Evolutionary conservation across 2,329 filamentous ascomycete genomes (phyloP).

Genomic region (Talaromyces sp.): DNA sequence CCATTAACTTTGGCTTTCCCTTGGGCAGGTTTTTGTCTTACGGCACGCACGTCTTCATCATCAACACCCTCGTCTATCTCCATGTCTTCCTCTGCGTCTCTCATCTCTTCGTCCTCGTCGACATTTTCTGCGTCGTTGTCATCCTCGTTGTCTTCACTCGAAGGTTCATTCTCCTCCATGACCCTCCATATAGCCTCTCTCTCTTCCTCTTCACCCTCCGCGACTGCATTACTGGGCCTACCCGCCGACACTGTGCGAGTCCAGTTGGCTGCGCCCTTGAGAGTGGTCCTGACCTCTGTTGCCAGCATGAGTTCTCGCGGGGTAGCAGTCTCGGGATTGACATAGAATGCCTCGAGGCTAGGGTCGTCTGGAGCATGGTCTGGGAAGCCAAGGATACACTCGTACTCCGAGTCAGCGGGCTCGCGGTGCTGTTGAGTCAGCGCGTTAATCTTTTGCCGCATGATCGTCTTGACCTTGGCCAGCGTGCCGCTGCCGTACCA

Average conservation of each 20-base stretch:
- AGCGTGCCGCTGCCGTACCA: conserved; percentile 81
- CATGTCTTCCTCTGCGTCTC: neutral
- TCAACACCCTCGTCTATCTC: neutral
- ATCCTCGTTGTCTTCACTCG: conserved; percentile 10
- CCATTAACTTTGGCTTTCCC: neutral
- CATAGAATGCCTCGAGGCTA: conserved; percentile 19
- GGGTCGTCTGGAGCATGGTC: conserved; percentile 24
- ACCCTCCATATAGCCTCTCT: conserved; percentile 10
- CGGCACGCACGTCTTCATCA: neutral
- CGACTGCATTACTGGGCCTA: conserved; percentile 21
- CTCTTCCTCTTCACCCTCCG: conserved; percentile 15
- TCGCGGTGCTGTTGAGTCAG: conserved; percentile 43
- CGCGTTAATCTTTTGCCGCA: conserved; percentile 77
- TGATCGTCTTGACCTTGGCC: conserved; percentile 77
- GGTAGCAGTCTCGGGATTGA: conserved; percentile 17
- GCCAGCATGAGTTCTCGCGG: conserved; percentile 24
- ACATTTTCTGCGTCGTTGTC: conserved; percentile 11
- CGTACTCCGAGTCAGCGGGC: conserved; percentile 30
- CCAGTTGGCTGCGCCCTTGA: conserved; percentile 28
- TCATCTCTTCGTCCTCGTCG: conserved; percentile 1
- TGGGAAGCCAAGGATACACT: conserved; percentile 32
- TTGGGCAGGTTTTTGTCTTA: neutral
- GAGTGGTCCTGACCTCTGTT: conserved; percentile 29
- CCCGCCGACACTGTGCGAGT: conserved; percentile 15
- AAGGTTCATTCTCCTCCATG: conserved; percentile 17